A percentile compares a stretch with the other conserved stretches of the same genome.
These are phyloP conservation scores for Papiliotrema flavescens DNA, from an alignment of 1,284 basidiomycete genomes.

Conservation along the genomic window DNA sequence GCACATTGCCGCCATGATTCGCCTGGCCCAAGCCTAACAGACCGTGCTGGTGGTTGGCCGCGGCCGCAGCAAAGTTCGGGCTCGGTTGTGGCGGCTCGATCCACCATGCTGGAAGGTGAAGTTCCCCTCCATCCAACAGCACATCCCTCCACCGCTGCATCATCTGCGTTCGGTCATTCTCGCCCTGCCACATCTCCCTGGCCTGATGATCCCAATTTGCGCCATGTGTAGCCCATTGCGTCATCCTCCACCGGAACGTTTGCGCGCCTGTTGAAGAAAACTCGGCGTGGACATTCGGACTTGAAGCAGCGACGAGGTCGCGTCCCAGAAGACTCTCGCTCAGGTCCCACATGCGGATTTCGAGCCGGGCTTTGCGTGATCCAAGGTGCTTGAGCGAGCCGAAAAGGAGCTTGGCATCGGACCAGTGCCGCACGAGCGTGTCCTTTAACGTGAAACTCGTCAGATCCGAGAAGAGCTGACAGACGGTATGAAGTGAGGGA, in stretches of 20 bases:
- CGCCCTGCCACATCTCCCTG: too few species aligned
- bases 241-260: too few species aligned
- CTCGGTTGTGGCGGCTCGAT: slow-evolving; percentile 4
- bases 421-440: slow-evolving; percentile 14
- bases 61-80: not conserved
- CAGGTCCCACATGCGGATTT: slow-evolving; percentile 31
- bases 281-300: slow-evolving; percentile 4
- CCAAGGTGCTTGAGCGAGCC: slow-evolving; percentile 11
- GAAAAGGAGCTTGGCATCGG: slow-evolving; percentile 18
- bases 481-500: slow-evolving; percentile 9
- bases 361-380: slow-evolving; percentile 26
- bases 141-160: slow-evolving; percentile 19
- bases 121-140: slow-evolving; percentile 13
- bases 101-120: slow-evolving; percentile 20
- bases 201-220: not conserved
- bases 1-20: not conserved
- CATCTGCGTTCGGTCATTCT: not conserved
- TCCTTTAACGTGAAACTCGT: slow-evolving; percentile 24
- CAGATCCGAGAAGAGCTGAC: slow-evolving; percentile 13
- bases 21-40: not conserved
- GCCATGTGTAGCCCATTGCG: too few species aligned
- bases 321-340: slow-evolving; percentile 15
- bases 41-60: not conserved
- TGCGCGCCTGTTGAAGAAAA: not conserved
- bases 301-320: slow-evolving; percentile 18